Percentiles rank a stretch among this genome's conserved stretches.
Evolutionary conservation across 129 eudicot genomes (phyloP).

Genomic region (Helichrysum umbraculigerum): DNA sequence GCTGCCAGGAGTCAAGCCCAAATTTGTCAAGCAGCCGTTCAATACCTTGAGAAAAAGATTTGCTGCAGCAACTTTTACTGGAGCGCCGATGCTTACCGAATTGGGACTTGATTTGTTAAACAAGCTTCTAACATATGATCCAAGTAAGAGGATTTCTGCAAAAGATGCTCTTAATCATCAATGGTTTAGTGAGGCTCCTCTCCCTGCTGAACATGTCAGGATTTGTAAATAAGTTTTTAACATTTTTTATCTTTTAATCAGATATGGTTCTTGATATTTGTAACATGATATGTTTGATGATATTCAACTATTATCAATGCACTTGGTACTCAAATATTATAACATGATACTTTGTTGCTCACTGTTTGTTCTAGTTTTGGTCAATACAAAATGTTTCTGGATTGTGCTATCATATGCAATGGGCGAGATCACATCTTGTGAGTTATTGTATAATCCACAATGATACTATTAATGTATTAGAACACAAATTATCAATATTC

Average conservation of each 20-base stretch:
- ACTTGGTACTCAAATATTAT: not conserved
- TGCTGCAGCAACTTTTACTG: conserved; percentile 62
- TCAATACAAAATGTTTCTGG: not conserved
- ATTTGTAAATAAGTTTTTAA: conserved; percentile 27
- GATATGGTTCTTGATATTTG: conserved; percentile 8
- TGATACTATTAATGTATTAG: not conserved
- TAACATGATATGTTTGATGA: not conserved
- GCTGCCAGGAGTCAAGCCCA: conserved; percentile 53
- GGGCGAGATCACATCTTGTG: not conserved
- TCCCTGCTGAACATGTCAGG: conserved; percentile 42
- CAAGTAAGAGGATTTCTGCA: conserved; percentile 73
- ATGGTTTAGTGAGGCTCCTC: conserved; percentile 80
- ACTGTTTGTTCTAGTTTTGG: no score
- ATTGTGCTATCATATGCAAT: not conserved
- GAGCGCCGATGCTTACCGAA: conserved; percentile 64
- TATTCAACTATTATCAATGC: conserved; percentile 1
- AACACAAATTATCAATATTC: not conserved
- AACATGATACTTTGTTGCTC: not conserved
- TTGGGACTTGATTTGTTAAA: conserved; percentile 75
- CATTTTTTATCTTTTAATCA: not conserved
- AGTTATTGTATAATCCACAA: not conserved
- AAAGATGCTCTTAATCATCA: conserved; percentile 66
- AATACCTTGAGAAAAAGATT: conserved; percentile 59
- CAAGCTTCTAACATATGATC: conserved; percentile 67
- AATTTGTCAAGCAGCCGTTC: conserved; percentile 51